A percentile compares a stretch with the other conserved stretches of the same genome.
phyloP scores from a whole-genome alignment of 108 stramenopile genomes.

The Skeletonema menzelii region DNA sequence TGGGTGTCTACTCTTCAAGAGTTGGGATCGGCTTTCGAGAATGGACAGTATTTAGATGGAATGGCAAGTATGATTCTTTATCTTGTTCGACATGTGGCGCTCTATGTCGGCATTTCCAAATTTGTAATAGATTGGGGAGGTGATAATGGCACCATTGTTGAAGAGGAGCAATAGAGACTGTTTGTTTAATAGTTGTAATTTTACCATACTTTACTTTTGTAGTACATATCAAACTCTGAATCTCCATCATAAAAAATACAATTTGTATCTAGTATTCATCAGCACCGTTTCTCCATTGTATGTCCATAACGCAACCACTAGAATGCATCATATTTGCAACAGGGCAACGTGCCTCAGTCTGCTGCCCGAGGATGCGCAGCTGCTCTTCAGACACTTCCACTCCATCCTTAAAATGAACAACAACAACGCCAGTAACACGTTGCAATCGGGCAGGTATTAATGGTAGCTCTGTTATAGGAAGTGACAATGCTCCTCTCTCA shows the following conservation, averaged over 20 bases:
- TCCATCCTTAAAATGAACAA: slow-evolving; percentile 37
- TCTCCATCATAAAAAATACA: too few relatives aligned
- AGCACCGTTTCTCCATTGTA: slow-evolving; percentile 59
- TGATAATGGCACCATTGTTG: slow-evolving; percentile 32
- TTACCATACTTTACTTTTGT: not conserved
- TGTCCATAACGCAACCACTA: slow-evolving; percentile 73
- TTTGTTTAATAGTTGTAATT: not conserved
- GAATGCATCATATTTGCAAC: slow-evolving; percentile 80
- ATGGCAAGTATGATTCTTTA: slow-evolving; percentile 45
- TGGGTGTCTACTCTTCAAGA: slow-evolving; percentile 72
- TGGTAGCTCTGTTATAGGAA: slow-evolving; percentile 61
- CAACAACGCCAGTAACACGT: slow-evolving; percentile 49
- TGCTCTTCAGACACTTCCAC: slow-evolving; percentile 31
- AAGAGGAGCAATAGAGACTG: slow-evolving; percentile 13
- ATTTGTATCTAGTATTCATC: not conserved
- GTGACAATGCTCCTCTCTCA: slow-evolving; percentile 66
- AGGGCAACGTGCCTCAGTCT: slow-evolving; percentile 81
- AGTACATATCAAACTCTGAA: not conserved
- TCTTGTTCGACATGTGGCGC: slow-evolving; percentile 65
- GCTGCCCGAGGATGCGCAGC: slow-evolving; percentile 53
- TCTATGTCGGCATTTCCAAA: slow-evolving; percentile 72
- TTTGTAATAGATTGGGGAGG: slow-evolving; percentile 78
- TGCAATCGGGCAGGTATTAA: slow-evolving; percentile 51
- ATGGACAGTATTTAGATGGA: slow-evolving; percentile 39
- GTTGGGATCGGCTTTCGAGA: slow-evolving; percentile 39